Base-by-base conservation (phyloP, 352 stramenopile genomes). In the Phytophthora tubulina region DNA sequence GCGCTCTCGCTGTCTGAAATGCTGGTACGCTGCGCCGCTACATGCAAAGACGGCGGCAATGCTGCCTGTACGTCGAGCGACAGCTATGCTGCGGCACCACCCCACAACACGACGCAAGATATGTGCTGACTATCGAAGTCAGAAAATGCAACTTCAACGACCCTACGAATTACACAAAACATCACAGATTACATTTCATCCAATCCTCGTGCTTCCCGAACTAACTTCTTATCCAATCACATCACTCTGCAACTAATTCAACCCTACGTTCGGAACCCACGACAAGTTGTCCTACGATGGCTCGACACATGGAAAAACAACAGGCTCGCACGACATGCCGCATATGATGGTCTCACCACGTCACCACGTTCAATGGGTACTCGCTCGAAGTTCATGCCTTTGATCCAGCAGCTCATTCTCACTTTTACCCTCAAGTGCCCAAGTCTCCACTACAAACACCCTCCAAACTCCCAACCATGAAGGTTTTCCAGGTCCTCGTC, bases 401-500 rank as follows among this genome's bases (percentile, higher is more conserved):
- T 46, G 41, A 46, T 46, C 27, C 13, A 42, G 11, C 13, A 45
- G 8, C 55, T 69, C 66, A 73, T 69, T 73, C 44, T 60, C 66
- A 73, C 58, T 73, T 69, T 69, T 35, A 36, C 66, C 42, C 13
- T 14, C 52, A 33, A 68, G 58, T 50, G 50, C 57, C 6, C 57
- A 68, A 73, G 66, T 67, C 57, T 63, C 38, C 48, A 33, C 52
- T 10, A 17, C 48, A 4, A 21, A 13, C 11, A 41, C n/a, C 32
- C 27, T 21, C 36, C 21, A 35, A 33, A 51, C 42, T 44, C 33
- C 2, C 27, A 42, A 73, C 54, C 35, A 78, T 78, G 66, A 69
- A 78, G 71, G 56, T 78, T 42, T 75, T 78, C 66, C 66, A 74
- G 60, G 33, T 78, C 66, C 45, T 78, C 66, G 48, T 50, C 30